These are phyloP conservation scores for Schizophyllum commune DNA, from an alignment of 1,284 basidiomycete species.

Conservation along the genomic window DNA sequence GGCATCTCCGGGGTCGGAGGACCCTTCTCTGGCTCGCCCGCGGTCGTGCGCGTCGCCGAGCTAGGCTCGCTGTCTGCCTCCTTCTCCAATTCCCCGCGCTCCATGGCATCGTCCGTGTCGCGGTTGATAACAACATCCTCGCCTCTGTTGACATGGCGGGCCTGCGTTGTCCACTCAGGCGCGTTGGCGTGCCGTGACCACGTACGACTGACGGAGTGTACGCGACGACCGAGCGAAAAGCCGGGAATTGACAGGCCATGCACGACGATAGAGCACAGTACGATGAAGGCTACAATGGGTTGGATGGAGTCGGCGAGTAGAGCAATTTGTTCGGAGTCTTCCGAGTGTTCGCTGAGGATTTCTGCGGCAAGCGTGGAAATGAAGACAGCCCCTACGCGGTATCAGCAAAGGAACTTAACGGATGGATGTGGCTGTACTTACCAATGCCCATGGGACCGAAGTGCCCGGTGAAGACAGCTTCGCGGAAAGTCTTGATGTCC, in stretches of 20 bases:
- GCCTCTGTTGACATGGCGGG: conserved; percentile 56
- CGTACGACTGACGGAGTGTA: conserved; percentile 83
- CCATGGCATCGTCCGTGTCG: conserved; percentile 42
- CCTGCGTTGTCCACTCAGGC: conserved; percentile 66
- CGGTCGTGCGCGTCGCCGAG: conserved; percentile 31
- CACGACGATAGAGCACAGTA: conserved; percentile 78
- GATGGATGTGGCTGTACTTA: conserved; percentile 22
- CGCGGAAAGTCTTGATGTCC: conserved; percentile 85
- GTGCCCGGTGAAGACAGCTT: conserved; percentile 85
- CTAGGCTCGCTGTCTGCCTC: conserved; percentile 24
- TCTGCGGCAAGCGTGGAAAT: conserved; percentile 81
- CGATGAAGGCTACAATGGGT: conserved; percentile 89
- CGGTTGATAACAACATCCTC: conserved; percentile 81
- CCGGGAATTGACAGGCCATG: conserved; percentile 92
- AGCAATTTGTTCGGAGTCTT: conserved; percentile 54
- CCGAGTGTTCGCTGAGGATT: conserved; percentile 49
- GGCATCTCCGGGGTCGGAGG: conserved; percentile 25
- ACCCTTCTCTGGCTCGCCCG: conserved; percentile 22
- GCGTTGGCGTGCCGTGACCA: conserved; percentile 47
- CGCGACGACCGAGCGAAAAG: conserved; percentile 84
- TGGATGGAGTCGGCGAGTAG: conserved; percentile 72
- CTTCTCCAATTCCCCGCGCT: conserved; percentile 34
- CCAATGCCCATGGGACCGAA: conserved; percentile 92
- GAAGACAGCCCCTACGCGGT: conserved; percentile 66
- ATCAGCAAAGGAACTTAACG: background rate